Evolutionary conservation across 768 basidiomycete species (phyloP), one percentile per base, ranked within the genome.

Genomic region (Jaapia argillacea): DNA sequence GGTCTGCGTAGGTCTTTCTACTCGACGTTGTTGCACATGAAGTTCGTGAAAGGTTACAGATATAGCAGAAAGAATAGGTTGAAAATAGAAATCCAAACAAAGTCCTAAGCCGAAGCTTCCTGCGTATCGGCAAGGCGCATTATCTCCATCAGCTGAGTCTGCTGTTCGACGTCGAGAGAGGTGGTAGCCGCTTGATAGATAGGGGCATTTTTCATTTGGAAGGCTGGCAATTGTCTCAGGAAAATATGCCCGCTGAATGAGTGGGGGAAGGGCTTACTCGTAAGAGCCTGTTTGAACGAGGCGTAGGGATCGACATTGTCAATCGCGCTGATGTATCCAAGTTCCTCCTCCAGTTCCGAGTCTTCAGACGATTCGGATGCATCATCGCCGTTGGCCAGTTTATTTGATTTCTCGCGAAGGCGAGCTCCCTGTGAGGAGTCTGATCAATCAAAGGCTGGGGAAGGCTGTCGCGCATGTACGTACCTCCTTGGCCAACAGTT

Each of bases 401-500:
- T 71, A 43, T 77, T 72, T 5, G 74, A 70, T 47, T 74, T 74
- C 49, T 78, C 74, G 48, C 85, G 75, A 47, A 86, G 71, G 42
- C 87, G 82, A 24, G 77, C 79, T 36, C 85, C 78, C 85, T 87
- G 31, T 31, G 7, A 2, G 7, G 2, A 6, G 24, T 10, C 21
- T 10, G 6, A 13, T 22, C 25, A 41, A 16, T 26, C 14, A 3
- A 3, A 7, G 20, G 20, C 36, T 12, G 33, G 16, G 27, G 5
- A 41, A 12, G 36, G n/a, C 16, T 23, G 13, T 43, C 10, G 54
- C 5, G 50, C 42, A 42, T 7, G n/a, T 6, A 50, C 62, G 36
- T 57, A 85, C 86, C 72, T 91, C 84, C 51, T 77, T 77, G 5
- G 87, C 89, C 25, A 93, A 73, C 71, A 89, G 66, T 58, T 92